These are phyloP conservation scores for Paramecium bursaria DNA, from an alignment of 73 alveolate species.

Conservation along the genomic window DNA sequence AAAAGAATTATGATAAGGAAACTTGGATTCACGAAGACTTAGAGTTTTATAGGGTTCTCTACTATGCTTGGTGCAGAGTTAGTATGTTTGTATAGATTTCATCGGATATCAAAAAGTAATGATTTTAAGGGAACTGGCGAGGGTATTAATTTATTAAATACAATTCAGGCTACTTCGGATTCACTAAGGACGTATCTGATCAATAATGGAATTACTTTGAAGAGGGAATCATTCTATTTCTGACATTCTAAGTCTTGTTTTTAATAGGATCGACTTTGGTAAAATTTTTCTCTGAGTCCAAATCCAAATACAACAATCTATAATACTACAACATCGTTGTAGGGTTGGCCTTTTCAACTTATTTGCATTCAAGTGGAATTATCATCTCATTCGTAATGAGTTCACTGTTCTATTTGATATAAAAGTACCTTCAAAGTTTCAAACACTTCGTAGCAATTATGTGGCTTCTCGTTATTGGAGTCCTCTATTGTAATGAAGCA, in stretches of 20 bases:
- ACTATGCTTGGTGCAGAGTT: constrained; percentile 45
- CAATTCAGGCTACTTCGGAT: constrained; percentile 25
- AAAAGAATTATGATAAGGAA: too few species aligned
- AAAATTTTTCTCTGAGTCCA: neutral
- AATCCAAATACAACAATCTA: neutral
- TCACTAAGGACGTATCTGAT: constrained; percentile 31
- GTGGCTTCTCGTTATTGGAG: constrained; percentile 50
- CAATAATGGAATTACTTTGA: constrained; percentile 40
- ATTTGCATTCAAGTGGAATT: constrained; percentile 41
- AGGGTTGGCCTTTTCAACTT: constrained; percentile 41
- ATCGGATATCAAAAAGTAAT: constrained; percentile 19
- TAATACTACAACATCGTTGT: constrained; percentile 40
- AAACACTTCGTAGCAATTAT: constrained; percentile 27
- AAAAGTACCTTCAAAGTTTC: constrained; percentile 8
- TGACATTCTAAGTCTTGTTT: neutral
- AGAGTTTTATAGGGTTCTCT: too few species aligned
- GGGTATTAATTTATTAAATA: neutral
- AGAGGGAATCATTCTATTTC: neutral
- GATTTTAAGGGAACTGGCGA: constrained; percentile 3
- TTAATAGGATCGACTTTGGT: constrained; percentile 15
- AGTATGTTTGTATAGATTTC: neutral
- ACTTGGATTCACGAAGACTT: too few species aligned
- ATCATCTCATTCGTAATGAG: constrained; percentile 39
- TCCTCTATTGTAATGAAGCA: constrained; percentile 49
- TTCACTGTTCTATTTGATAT: neutral